Percentiles rank a stretch among this genome's conserved stretches.
Evolutionary conservation across 768 basidiomycete genomes (phyloP).

Genomic region (Mycena maculata): DNA sequence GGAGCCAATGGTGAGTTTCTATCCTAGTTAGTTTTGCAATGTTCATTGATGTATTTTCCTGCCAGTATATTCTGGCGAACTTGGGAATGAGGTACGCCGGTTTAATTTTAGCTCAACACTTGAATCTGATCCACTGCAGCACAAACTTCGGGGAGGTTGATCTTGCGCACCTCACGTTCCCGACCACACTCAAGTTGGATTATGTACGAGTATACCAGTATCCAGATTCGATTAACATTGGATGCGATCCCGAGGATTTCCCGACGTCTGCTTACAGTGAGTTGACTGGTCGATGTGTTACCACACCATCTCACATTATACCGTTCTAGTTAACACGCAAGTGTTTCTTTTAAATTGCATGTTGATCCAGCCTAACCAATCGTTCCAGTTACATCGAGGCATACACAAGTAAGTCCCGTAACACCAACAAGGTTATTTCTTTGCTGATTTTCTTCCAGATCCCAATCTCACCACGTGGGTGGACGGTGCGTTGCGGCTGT

Average conservation of each 20-base stretch:
- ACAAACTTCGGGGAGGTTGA: slow-evolving; percentile 38
- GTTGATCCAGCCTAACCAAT: neutral
- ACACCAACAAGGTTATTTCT: slow-evolving; percentile 39
- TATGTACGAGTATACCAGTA: slow-evolving; percentile 59
- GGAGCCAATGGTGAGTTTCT: slow-evolving; percentile 70
- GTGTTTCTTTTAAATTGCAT: slow-evolving; percentile 10
- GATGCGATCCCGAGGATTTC: slow-evolving; percentile 69
- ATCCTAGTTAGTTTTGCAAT: neutral
- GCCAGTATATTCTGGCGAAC: slow-evolving; percentile 61
- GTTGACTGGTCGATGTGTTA: too few species aligned
- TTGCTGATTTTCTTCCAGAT: slow-evolving; percentile 56
- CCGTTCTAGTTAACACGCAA: slow-evolving; percentile 56
- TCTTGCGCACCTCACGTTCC: slow-evolving; percentile 61
- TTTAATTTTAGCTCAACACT: too few species aligned
- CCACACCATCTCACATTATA: too few species aligned
- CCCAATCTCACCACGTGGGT: slow-evolving; percentile 67
- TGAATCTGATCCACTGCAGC: too few species aligned
- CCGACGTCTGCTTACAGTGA: slow-evolving; percentile 70
- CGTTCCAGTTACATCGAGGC: slow-evolving; percentile 15
- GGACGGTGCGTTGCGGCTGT: slow-evolving; percentile 3
- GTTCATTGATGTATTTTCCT: neutral
- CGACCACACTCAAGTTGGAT: slow-evolving; percentile 65
- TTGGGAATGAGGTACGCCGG: slow-evolving; percentile 67
- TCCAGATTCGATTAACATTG: slow-evolving; percentile 61
- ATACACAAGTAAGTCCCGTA: slow-evolving; percentile 6